These are phyloP conservation scores for Ceriops zippeliana DNA, from an alignment of 345 rosid genomes.

Conservation along the genomic window DNA sequence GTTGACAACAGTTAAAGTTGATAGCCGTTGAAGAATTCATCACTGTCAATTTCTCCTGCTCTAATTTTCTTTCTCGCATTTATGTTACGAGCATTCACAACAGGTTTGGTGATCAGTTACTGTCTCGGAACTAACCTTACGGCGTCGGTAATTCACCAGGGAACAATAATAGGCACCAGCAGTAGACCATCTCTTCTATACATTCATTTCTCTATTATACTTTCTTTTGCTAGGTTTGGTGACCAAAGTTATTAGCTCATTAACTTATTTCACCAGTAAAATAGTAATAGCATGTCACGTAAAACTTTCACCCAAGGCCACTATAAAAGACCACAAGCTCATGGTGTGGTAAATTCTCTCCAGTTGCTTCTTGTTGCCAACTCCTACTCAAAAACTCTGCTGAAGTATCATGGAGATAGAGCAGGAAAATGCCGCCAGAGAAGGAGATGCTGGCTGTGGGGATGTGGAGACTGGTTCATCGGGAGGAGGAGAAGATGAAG, in stretches of 20 bases:
- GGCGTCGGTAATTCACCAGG: not conserved
- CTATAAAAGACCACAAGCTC: not conserved
- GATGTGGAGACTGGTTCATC: not conserved
- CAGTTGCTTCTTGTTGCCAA: not conserved
- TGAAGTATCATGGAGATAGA: conserved; percentile 14
- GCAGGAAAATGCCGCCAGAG: not conserved
- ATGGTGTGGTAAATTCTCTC: not conserved
- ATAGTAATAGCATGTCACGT: not conserved
- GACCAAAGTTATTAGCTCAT: not conserved
- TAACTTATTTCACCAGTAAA: not conserved
- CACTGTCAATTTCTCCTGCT: not conserved
- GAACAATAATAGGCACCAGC: not conserved
- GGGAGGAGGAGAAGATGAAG: not conserved
- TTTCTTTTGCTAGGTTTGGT: not conserved
- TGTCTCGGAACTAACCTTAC: not conserved
- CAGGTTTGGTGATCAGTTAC: not conserved
- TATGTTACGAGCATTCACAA: not conserved
- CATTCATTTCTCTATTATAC: not conserved
- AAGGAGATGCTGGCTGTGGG: not conserved
- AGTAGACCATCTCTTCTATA: not conserved
- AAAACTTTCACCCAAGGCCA: not conserved
- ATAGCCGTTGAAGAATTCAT: not conserved
- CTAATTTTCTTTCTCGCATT: not conserved
- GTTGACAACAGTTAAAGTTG: not conserved
- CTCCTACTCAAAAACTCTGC: not conserved